Base-by-base conservation (phyloP, 140 eudicot species). In the Oenanthe javanica region DNA sequence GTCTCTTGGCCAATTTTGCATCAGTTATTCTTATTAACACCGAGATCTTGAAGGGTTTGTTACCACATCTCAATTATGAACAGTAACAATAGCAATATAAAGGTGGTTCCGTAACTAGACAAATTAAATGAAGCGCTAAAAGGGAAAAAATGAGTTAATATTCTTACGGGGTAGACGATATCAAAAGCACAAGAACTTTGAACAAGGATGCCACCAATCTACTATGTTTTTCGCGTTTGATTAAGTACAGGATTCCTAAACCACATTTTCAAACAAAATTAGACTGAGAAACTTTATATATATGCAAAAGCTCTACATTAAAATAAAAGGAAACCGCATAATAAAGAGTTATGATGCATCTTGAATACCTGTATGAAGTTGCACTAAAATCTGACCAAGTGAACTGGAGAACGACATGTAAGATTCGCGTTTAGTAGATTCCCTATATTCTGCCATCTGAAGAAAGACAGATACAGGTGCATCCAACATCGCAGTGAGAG, bases 381-480 rank as follows among this genome's bases (percentile, higher is more conserved):
- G 98, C 98, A 96, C 86, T 52, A 96, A 89, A 72, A 93, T 96
- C 86, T 93, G 99, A 80, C 99, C 99, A 85, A 96, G 98, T 71
- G 90, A 87, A 77, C 96, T 91, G 59, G 98, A 96, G 84, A 96
- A 93, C 50, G 99, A 86, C 49, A 87, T 91, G 82, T 84, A 96
- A 57, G 99, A 93, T 84, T 96, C 99, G 78, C 81, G 82, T 80
- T 89, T 96, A 49, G 92, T 82, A 47, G 91, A 85, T 73, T 89
- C 98, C 82, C 79, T 91, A 73, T 84, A 91, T 84, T 96, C 99
- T 74, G 99, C 99, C 36, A 96, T 95, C 91, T 96, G 97, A 73
- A 96, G 90, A 71, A 90, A 89, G 78, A 91, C 90, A 63, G 99
- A 89, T 61, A 95, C 85, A 51, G 97, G 96, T 50, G 92, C 97